Conservation (phyloP, 78 protist genomes). For the Monocercomonoides exilis region DNA sequence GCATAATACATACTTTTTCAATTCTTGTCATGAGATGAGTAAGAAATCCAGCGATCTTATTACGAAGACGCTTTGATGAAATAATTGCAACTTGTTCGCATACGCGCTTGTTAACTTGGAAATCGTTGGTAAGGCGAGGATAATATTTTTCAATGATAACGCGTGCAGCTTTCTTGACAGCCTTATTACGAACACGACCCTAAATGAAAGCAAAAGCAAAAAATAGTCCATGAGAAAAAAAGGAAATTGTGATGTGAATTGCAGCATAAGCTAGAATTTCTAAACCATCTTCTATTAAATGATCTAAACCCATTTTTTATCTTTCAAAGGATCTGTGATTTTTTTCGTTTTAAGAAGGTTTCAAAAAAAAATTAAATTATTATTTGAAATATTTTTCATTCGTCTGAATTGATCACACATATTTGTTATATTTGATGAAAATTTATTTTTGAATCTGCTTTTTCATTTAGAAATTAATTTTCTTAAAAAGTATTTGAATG, state of each 20-base stretch:
- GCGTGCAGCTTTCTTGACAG: conserved; percentile 95
- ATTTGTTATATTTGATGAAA: neutral
- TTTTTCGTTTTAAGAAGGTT: neutral
- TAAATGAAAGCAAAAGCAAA: conserved; percentile 23
- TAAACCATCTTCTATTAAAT: neutral
- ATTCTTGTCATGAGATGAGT: conserved; percentile 48
- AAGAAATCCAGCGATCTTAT: conserved; percentile 96
- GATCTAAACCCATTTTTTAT: neutral
- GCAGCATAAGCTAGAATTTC: neutral
- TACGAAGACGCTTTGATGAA: conserved; percentile 93
- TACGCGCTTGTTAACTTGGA: conserved; percentile 95
- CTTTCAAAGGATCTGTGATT: neutral
- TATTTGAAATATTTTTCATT: neutral
- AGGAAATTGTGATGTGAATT: neutral
- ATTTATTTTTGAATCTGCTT: neutral
- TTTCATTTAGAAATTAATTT: neutral
- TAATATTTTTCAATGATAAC: conserved; percentile 95
- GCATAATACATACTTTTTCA: neutral
- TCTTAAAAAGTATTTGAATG: neutral
- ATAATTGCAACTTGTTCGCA: conserved; percentile 85
- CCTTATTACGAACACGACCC: conserved; percentile 98
- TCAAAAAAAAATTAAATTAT: neutral
- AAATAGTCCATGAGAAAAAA: neutral
- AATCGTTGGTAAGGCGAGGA: conserved; percentile 86
- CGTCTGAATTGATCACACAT: neutral